Evolutionary conservation across 768 basidiomycete genomes (phyloP).

Genomic region (Exsudoporus frostii): DNA sequence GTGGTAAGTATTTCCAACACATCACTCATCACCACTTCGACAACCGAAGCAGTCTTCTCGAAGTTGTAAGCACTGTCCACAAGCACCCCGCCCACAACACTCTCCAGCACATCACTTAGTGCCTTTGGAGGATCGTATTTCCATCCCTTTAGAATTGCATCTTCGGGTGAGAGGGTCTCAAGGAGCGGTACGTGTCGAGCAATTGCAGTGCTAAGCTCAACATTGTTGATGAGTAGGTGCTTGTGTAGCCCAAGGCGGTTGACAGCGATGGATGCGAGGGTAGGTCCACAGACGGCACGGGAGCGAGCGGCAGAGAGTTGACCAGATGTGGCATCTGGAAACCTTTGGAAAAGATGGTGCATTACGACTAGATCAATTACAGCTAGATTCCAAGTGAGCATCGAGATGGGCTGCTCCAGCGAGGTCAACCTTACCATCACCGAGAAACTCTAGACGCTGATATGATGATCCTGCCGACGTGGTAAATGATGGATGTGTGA

Average conservation of each 20-base stretch:
- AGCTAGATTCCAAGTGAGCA: slow-evolving; percentile 39
- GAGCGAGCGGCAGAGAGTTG: slow-evolving; percentile 70
- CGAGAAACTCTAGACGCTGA: slow-evolving; percentile 85
- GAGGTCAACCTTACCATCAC: slow-evolving; percentile 64
- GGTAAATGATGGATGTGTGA: slow-evolving; percentile 83
- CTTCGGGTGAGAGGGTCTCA: slow-evolving; percentile 48
- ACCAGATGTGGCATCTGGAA: slow-evolving; percentile 69
- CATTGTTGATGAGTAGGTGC: slow-evolving; percentile 63
- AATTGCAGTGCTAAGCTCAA: slow-evolving; percentile 66
- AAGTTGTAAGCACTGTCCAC: slow-evolving; percentile 77
- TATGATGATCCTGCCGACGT: slow-evolving; percentile 58
- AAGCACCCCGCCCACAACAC: slow-evolving; percentile 78
- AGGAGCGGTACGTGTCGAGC: slow-evolving; percentile 58
- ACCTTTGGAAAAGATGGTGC: slow-evolving; percentile 66
- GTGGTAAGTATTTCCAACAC: slow-evolving; percentile 60
- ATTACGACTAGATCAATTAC: slow-evolving; percentile 71
- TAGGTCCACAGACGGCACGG: slow-evolving; percentile 69
- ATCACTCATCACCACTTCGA: slow-evolving; percentile 64
- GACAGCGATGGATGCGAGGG: slow-evolving; percentile 68
- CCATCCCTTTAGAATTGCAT: slow-evolving; percentile 72
- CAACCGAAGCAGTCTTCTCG: slow-evolving; percentile 59
- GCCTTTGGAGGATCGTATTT: slow-evolving; percentile 84
- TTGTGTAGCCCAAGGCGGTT: slow-evolving; percentile 65
- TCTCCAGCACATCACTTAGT: slow-evolving; percentile 81
- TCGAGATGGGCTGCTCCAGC: neutral